A percentile compares a stretch with the other conserved stretches of the same genome.
Conservation (phyloP, 2,329 filamentous ascomycete species). For the Talaromyces sp. region DNA sequence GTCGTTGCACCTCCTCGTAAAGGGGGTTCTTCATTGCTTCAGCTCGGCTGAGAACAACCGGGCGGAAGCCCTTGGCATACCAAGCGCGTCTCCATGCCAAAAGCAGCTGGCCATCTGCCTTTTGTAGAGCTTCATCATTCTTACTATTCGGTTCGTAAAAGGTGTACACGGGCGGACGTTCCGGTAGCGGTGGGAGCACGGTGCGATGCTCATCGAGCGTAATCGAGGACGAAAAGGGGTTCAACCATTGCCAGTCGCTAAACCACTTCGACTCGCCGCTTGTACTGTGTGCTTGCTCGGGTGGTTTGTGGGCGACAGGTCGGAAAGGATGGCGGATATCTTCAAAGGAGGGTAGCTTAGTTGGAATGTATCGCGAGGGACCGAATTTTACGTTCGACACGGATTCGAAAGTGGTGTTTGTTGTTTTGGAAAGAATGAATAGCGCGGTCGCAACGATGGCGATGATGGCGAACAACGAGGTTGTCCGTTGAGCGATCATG, state of each 20-base stretch:
- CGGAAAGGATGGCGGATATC: slow-evolving; percentile 61
- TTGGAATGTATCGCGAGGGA: slow-evolving; percentile 33
- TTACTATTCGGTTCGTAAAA: slow-evolving; percentile 72
- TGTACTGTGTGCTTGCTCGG: slow-evolving; percentile 72
- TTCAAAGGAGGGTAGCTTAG: slow-evolving; percentile 46
- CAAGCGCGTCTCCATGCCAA: slow-evolving; percentile 87
- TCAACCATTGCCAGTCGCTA: slow-evolving; percentile 83
- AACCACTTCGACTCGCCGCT: slow-evolving; percentile 79
- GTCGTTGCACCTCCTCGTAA: slow-evolving; percentile 64
- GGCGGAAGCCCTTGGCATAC: slow-evolving; percentile 91
- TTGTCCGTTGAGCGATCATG: slow-evolving; percentile 42
- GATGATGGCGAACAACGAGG: slow-evolving; percentile 41
- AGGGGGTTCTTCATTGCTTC: slow-evolving; percentile 81
- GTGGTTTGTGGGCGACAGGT: slow-evolving; percentile 65
- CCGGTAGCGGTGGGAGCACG: slow-evolving; percentile 70
- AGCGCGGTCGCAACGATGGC: slow-evolving; percentile 43
- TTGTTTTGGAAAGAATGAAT: slow-evolving; percentile 44
- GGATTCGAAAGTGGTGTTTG: slow-evolving; percentile 25
- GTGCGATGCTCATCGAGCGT: slow-evolving; percentile 77
- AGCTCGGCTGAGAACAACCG: slow-evolving; percentile 70
- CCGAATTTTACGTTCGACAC: slow-evolving; percentile 23
- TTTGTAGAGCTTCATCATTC: slow-evolving; percentile 61
- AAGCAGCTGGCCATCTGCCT: slow-evolving; percentile 74
- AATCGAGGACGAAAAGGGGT: slow-evolving; percentile 79
- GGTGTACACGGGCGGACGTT: slow-evolving; percentile 76